Base-by-base conservation (phyloP, 2,329 filamentous ascomycete species). In the Aspergillus alliaceus region DNA sequence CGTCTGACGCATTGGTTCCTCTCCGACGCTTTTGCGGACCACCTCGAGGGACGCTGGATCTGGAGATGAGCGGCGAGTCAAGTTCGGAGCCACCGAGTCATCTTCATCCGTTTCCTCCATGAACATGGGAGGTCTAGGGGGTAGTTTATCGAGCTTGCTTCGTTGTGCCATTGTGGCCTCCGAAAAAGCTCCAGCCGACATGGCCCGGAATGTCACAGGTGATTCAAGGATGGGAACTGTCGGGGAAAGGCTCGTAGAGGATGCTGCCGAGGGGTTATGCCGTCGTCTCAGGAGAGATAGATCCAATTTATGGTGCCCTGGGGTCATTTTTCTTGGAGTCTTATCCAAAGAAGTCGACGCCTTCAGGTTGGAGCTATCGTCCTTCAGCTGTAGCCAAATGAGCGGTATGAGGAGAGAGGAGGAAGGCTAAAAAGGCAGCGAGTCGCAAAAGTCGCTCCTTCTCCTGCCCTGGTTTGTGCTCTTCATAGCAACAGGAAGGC, bases 71-170 rank as follows among this genome's bases (percentile, higher is more conserved):
- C 59, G 51, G 15, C 54, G 53, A 7, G 55, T 59, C 56, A 65
- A 18, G 15, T 60, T 49, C 12, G 46, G 34, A 1, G 59, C 61
- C 2, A 54, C 31, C 6, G 58, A 49, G 20, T 68, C 67, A n/a
- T 71, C 69, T 1, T 69, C 63, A 4, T 69, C 66, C 18, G 52
- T 59, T 5, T 63, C 57, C 6, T 69, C 66, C n/a, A 64, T 54
- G 12, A 68, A 67, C 56, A 71, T 54, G 22, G 67, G 65, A 8
- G 68, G 65, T 11, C 54, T 61, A 4, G 57, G 57, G 7, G 60
- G 53, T 2, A 56, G 49, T 27, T 56, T 62, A 29, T 66, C 62
- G 6, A 66, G 47, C 29, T 60, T 63, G 20, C 59, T 57, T 27
- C 53, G 63, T 53, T 60, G 60, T 15, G 58, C 62, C n/a, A 65